A percentile compares a stretch with the other conserved stretches of the same genome.
phyloP scores from a whole-genome alignment of 305 asterid genomes.

The Caryopteris hybrid region DNA sequence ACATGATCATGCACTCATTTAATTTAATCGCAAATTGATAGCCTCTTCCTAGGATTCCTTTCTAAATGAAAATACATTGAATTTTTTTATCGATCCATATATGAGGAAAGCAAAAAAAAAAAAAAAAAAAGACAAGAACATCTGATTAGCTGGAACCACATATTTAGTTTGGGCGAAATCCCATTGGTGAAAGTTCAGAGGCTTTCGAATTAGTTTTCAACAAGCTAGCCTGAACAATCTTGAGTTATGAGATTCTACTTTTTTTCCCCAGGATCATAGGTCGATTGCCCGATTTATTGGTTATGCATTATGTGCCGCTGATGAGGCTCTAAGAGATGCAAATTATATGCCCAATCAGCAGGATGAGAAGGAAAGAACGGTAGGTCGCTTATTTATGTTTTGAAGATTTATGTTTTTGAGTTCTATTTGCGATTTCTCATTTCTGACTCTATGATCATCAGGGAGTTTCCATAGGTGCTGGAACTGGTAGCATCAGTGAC shows the following conservation, averaged over 20 bases:
- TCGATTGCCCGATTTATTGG: slow-evolving; percentile 89
- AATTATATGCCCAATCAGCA: slow-evolving; percentile 72
- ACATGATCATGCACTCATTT: too few species aligned
- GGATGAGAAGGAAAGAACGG: slow-evolving; percentile 90
- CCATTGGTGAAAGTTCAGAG: background rate
- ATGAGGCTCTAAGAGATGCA: slow-evolving; percentile 95
- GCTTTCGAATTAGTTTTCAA: too few species aligned
- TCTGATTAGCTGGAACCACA: too few species aligned
- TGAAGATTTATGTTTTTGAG: background rate
- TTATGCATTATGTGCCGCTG: slow-evolving; percentile 92
- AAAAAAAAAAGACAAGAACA: background rate
- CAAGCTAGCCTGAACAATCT: background rate
- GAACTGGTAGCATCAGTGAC: slow-evolving; percentile 91
- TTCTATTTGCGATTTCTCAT: slow-evolving; percentile 16
- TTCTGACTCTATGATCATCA: slow-evolving; percentile 41
- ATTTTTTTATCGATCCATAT: background rate
- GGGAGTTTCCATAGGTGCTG: slow-evolving; percentile 99
- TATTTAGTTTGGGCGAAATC: background rate
- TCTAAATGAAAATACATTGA: background rate
- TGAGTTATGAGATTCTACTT: slow-evolving; percentile 16
- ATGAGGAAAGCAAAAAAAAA: background rate
- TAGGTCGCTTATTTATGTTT: slow-evolving; percentile 28
- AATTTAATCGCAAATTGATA: too few species aligned
- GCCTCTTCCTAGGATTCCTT: background rate
- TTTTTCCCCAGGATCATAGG: slow-evolving; percentile 66